Evolutionary conservation across 345 rosid species (phyloP).

Genomic region (Arabidopsis suecica): DNA sequence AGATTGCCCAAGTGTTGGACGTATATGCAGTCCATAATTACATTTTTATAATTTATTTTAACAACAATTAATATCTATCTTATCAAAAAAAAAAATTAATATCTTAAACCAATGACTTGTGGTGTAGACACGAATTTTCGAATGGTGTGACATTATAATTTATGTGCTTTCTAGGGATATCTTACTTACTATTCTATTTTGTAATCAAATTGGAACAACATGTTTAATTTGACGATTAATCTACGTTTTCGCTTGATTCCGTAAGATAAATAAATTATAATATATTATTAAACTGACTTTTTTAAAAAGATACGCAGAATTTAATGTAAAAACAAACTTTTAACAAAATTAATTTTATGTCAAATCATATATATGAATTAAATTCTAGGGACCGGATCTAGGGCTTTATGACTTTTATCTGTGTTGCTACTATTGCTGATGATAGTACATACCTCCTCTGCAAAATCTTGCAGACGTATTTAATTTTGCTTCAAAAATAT

Average conservation of each 20-base stretch:
- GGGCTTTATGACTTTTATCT: slow-evolving; percentile 46
- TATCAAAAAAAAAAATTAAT: not conserved
- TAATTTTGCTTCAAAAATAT: slow-evolving; percentile 35
- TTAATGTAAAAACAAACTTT: not conserved
- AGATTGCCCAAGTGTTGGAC: slow-evolving; percentile 18
- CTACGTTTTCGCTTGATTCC: not conserved
- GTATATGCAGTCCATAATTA: slow-evolving; percentile 15
- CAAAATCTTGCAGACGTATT: slow-evolving; percentile 45
- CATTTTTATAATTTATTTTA: slow-evolving; percentile 10
- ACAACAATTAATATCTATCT: not conserved
- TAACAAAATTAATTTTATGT: slow-evolving; percentile 8
- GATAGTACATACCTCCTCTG: slow-evolving; percentile 46
- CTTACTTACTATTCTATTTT: not conserved
- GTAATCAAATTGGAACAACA: not conserved
- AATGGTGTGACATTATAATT: not conserved
- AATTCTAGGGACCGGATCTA: slow-evolving; percentile 38
- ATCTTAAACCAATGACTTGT: not conserved
- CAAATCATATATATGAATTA: slow-evolving; percentile 24
- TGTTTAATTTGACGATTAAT: not conserved
- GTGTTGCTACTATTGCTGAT: slow-evolving; percentile 36
- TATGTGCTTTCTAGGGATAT: too few relatives aligned
- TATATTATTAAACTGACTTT: not conserved
- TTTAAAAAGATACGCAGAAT: not conserved
- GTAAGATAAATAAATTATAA: not conserved
- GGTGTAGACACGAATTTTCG: not conserved